Percentiles rank a stretch among this genome's conserved stretches.
phyloP scores from a whole-genome alignment of 352 stramenopile genomes.

The Globisporangium sylvaticum region DNA sequence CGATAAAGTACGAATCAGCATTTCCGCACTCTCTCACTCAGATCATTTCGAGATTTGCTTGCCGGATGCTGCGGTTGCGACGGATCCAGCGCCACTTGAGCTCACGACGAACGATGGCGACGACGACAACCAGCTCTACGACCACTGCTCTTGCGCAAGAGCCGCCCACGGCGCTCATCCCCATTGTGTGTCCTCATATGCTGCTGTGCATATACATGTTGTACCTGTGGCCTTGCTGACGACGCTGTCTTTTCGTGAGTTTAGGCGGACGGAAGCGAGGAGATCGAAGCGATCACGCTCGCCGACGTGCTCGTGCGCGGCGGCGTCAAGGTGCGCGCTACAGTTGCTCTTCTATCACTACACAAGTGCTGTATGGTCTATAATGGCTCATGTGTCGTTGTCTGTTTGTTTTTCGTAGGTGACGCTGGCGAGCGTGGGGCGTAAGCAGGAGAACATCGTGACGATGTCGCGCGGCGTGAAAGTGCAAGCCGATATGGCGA shows the following conservation, averaged over 20 bases:
- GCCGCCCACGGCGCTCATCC: constrained; percentile 25
- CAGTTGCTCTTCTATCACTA: neutral
- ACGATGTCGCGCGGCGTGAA: constrained; percentile 72
- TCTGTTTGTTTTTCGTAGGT: constrained; percentile 18
- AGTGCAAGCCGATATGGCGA: constrained; percentile 60
- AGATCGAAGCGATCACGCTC: constrained; percentile 78
- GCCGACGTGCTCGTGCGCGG: constrained; percentile 70
- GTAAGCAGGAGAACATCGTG: constrained; percentile 59
- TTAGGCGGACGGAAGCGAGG: constrained; percentile 77
- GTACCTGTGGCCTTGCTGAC: too few species aligned
- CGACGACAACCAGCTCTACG: neutral
- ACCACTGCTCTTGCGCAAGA: neutral
- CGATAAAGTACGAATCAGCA: neutral
- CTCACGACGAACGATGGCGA: constrained; percentile 6
- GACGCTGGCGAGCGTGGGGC: constrained; percentile 59
- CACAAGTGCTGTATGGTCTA: too few species aligned
- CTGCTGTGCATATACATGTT: too few species aligned
- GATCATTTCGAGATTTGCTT: neutral
- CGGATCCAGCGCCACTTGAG: constrained; percentile 5
- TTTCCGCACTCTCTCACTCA: neutral
- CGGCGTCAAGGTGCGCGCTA: constrained; percentile 34
- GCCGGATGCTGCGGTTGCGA: constrained; percentile 1
- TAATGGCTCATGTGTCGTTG: neutral
- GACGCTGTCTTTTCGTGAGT: neutral
- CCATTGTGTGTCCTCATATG: constrained; percentile 19